A percentile compares a stretch with the other conserved stretches of the same genome.
phyloP scores from a whole-genome alignment of 2,329 filamentous ascomycete species.

The Cladorrhinum sp. region DNA sequence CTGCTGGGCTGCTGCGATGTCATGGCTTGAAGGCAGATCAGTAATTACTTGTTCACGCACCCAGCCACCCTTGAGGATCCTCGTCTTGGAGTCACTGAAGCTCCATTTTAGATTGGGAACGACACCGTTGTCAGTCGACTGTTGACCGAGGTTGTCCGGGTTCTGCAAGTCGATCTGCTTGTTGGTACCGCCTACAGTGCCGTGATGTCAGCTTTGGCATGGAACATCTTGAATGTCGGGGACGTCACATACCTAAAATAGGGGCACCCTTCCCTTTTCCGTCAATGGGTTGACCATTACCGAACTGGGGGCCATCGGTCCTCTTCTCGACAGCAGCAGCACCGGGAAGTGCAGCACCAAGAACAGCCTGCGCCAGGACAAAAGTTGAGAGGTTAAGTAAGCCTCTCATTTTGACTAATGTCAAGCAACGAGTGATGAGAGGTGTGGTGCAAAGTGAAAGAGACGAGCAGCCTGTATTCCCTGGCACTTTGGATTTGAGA shows the following conservation, averaged over 20 bases:
- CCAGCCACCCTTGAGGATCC: conserved; percentile 63
- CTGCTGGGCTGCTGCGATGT: conserved; percentile 66
- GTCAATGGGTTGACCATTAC: conserved; percentile 55
- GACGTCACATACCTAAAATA: conserved; percentile 47
- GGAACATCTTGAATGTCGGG: not conserved
- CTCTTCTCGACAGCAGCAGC: not conserved
- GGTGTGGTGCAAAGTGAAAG: not conserved
- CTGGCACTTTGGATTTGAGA: not conserved
- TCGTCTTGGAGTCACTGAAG: conserved; percentile 65
- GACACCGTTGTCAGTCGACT: conserved; percentile 60
- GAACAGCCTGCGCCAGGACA: conserved; percentile 4
- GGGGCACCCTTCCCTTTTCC: conserved; percentile 56
- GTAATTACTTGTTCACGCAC: conserved; percentile 63
- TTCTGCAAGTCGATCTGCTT: conserved; percentile 59
- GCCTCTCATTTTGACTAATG: conserved; percentile 23
- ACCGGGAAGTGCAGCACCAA: conserved; percentile 13
- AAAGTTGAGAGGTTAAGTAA: conserved; percentile 13
- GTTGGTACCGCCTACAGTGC: conserved; percentile 59
- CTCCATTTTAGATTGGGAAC: conserved; percentile 69
- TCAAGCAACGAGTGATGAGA: not conserved
- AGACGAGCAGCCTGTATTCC: not conserved
- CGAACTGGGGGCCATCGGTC: conserved; percentile 34
- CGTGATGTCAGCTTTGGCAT: conserved; percentile 6
- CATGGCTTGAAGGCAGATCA: conserved; percentile 63
- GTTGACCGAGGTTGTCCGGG: conserved; percentile 59